Evolutionary conservation across 139 green algal species (phyloP), one percentile per base, ranked within the genome.

Genomic region (Eudorina sp.): DNA sequence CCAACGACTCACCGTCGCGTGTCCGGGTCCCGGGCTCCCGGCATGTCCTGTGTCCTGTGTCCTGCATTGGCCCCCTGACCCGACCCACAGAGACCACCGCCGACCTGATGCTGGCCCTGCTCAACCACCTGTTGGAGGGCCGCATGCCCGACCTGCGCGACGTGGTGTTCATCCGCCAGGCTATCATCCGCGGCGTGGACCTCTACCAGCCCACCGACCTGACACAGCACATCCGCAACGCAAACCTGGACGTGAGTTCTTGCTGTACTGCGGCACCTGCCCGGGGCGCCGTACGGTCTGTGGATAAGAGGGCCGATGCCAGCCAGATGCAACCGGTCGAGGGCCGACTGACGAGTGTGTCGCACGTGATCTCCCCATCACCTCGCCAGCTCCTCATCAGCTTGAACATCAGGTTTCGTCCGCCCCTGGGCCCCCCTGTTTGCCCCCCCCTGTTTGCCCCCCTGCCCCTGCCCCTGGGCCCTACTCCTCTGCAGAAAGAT

Each of bases 131-230:
- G 55, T 43, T 89, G 53, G 73, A 79, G 53, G 74, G 74, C 43
- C 0, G 25, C 14, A 69, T 69, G 73, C 73, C 84, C 6, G 53
- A 46, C 53, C 29, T 89, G 21, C 36, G 64, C 2, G 84, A 89
- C 36, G 73, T 89, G 43, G 73, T 89, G 27, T 68, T 85, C 48
- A 69, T 78, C 36, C 80, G 60, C 19, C 80, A 86, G 80, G 80
- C 80, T 9, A 60, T 86, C 43, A 41, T 76, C 4, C 60, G 80
- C 2, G 45, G 38, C 6, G 58, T 51, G 21, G 80, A 86, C 43
- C 46, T 86, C 6, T 86, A 86, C 60, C 60, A 86, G 29, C 80
- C 80, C 11, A 55, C 46, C 18, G 43, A 62, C 18, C 60, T 86
- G 5, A 38, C 3, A 0, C 41, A 38, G 60, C 80, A 86, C 40